Conservation (phyloP, 2,329 filamentous ascomycete genomes). For the Ceratocystiopsis brevicomis region DNA sequence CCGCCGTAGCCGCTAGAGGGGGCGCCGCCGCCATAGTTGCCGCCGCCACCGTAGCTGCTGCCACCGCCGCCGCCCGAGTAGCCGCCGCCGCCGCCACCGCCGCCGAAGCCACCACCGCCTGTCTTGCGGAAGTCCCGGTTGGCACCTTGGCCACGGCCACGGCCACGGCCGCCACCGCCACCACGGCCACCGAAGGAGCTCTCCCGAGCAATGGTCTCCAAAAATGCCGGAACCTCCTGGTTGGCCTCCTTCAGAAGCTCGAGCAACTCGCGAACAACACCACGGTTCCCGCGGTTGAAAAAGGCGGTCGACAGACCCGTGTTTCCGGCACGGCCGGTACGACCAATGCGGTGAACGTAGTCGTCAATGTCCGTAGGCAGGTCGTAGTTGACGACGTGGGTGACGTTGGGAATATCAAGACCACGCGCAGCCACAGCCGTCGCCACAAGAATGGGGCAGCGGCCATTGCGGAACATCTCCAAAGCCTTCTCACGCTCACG, state of each 20-base stretch:
- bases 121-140: conserved; percentile 85
- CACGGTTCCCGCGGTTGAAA: conserved; percentile 99
- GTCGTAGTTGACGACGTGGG: conserved; percentile 97
- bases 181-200: conserved; percentile 63
- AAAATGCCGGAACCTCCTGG: conserved; percentile 83
- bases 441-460: conserved; percentile 90
- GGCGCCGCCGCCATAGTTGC: conserved; percentile 24
- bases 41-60: conserved; percentile 24
- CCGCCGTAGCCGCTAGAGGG: conserved; percentile 21
- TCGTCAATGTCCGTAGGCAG: conserved; percentile 81
- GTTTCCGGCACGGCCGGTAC: conserved; percentile 98
- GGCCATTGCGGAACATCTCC: conserved; percentile 90
- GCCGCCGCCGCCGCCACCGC: conserved; percentile 26
- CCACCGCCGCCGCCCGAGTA: conserved; percentile 20
- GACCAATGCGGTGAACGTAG: conserved; percentile 97
- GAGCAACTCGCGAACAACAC: conserved; percentile 87
- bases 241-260: conserved; percentile 98
- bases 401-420: conserved; percentile 90
- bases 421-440: conserved; percentile 86
- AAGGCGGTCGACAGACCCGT: conserved; percentile 96
- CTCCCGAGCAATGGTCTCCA: conserved; percentile 94
- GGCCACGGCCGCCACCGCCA: conserved; percentile 45
- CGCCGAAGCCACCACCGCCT: conserved; percentile 36
- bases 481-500: conserved; percentile 95
- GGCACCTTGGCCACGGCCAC: conserved; percentile 48